Conservation (phyloP, 805 yeast genomes). For the Wickerhamiella nectarea region DNA sequence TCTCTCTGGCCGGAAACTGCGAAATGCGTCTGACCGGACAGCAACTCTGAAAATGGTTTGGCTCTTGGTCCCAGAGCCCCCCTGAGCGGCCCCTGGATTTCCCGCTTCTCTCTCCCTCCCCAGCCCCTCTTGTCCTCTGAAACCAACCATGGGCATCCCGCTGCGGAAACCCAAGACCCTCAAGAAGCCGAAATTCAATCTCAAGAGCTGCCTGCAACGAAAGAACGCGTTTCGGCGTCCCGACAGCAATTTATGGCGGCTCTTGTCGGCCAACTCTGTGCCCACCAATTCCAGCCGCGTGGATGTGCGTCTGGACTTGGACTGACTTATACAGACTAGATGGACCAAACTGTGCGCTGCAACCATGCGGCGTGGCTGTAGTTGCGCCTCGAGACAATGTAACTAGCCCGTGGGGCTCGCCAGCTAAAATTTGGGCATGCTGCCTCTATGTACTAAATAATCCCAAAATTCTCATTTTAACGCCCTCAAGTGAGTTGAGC, state of each 20-base stretch:
- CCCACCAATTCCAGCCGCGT: neutral
- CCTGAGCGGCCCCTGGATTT: too few species aligned
- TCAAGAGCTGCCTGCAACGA: neutral
- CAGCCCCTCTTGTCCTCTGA: too few species aligned
- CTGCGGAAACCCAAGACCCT: neutral
- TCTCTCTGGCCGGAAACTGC: too few species aligned
- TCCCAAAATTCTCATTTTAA: conserved; percentile 48
- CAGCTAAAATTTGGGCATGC: too few species aligned
- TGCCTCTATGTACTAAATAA: conserved; percentile 32
- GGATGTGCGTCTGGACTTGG: neutral
- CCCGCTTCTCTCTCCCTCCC: too few species aligned
- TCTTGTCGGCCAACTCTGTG: neutral
- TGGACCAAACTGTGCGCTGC: too few species aligned
- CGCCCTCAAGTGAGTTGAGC: conserved; percentile 66
- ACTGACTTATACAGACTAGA: neutral
- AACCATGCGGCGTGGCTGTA: too few species aligned
- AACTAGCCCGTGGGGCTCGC: too few species aligned
- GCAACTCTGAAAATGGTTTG: too few species aligned
- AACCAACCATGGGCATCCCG: neutral
- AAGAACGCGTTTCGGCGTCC: neutral
- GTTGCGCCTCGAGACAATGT: too few species aligned
- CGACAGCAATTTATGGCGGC: neutral
- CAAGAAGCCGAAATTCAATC: neutral
- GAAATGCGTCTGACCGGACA: too few species aligned
- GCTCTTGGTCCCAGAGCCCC: too few species aligned